A percentile compares a stretch with the other conserved stretches of the same genome.
Evolutionary conservation across 352 stramenopile species (phyloP).

Genomic region (Globisporangium ultimum): DNA sequence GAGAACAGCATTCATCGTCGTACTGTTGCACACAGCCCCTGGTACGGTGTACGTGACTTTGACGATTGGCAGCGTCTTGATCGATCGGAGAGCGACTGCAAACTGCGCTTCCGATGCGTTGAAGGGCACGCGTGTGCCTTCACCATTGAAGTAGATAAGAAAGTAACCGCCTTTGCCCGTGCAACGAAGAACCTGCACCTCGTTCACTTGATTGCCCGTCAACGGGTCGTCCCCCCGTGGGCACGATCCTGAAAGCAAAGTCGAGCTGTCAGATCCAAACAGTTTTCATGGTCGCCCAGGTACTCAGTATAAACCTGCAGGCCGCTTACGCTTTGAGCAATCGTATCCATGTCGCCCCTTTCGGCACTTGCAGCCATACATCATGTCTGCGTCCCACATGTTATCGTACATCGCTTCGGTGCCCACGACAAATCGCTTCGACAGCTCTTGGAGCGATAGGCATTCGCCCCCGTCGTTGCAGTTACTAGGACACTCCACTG

Average conservation of each 20-base stretch:
- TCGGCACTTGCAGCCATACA: constrained; percentile 88
- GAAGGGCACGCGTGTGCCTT: constrained; percentile 46
- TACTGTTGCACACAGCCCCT: constrained; percentile 38
- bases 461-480: constrained; percentile 56
- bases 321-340: constrained; percentile 65
- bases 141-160: constrained; percentile 58
- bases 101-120: constrained; percentile 51
- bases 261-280: not conserved
- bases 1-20: constrained; percentile 39
- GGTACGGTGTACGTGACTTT: constrained; percentile 47
- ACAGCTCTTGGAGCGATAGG: constrained; percentile 66
- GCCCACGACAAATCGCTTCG: constrained; percentile 32
- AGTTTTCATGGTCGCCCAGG: not conserved
- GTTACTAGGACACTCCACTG: constrained; percentile 46
- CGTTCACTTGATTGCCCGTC: constrained; percentile 80
- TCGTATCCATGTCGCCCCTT: constrained; percentile 78
- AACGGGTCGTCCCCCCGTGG: constrained; percentile 86
- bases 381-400: constrained; percentile 70
- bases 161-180: constrained; percentile 67
- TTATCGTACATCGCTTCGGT: constrained; percentile 49
- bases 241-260: constrained; percentile 45
- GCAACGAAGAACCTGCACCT: constrained; percentile 81
- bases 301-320: no score
- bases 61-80: constrained; percentile 30
- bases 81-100: constrained; percentile 36